Conservation (phyloP, 805 yeast species). For the Suhomyces canberraensis region DNA sequence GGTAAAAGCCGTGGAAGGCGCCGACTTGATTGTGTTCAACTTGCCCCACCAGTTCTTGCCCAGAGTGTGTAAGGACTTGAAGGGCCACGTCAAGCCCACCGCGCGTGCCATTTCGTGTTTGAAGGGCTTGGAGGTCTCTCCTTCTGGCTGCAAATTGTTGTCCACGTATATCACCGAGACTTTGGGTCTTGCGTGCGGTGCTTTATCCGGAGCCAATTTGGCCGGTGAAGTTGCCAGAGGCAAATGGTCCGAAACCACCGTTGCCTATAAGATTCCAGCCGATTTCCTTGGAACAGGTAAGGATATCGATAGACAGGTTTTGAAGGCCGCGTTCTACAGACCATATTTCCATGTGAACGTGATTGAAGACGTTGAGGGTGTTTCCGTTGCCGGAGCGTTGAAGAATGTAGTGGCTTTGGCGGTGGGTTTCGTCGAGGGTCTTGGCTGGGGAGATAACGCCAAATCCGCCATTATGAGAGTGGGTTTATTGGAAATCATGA, state of each 20-base stretch:
- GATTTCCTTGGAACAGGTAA: slow-evolving; percentile 41
- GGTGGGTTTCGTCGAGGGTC: slow-evolving; percentile 46
- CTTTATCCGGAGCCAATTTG: slow-evolving; percentile 46
- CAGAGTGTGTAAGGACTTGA: slow-evolving; percentile 35
- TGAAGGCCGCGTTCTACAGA: slow-evolving; percentile 45
- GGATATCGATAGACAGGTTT: slow-evolving; percentile 38
- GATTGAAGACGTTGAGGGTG: slow-evolving; percentile 45
- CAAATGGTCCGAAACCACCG: slow-evolving; percentile 47
- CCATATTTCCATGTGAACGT: slow-evolving; percentile 45
- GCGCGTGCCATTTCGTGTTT: slow-evolving; percentile 45
- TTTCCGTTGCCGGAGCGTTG: slow-evolving; percentile 46
- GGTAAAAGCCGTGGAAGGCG: slow-evolving; percentile 35
- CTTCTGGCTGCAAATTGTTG: slow-evolving; percentile 43
- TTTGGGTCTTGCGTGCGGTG: slow-evolving; percentile 44
- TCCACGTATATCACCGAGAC: slow-evolving; percentile 42
- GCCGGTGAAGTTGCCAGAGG: slow-evolving; percentile 46
- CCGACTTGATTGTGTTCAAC: slow-evolving; percentile 44
- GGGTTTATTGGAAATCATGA: slow-evolving; percentile 42
- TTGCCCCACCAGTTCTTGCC: slow-evolving; percentile 46
- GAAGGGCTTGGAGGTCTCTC: slow-evolving; percentile 44
- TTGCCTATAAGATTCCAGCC: slow-evolving; percentile 38
- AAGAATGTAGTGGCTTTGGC: slow-evolving; percentile 46
- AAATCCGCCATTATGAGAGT: slow-evolving; percentile 48
- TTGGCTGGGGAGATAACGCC: slow-evolving; percentile 50
- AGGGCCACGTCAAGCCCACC: slow-evolving; percentile 35